These are phyloP conservation scores for Trichoderma simmonsii DNA, from an alignment of 2,329 filamentous ascomycete species.

Conservation along the genomic window DNA sequence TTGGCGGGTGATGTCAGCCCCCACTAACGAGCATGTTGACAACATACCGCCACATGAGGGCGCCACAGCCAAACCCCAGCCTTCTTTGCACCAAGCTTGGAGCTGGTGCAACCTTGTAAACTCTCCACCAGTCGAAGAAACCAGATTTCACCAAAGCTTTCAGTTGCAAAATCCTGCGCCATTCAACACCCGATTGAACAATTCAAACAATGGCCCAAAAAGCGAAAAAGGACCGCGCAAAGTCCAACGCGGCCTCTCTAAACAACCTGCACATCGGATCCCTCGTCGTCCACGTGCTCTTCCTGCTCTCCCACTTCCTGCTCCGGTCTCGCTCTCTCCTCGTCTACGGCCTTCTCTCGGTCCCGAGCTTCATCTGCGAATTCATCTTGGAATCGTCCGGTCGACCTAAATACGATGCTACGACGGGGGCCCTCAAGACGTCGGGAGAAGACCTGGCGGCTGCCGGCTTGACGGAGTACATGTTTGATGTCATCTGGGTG, in stretches of 20 bases:
- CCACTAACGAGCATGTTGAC: background rate
- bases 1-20: background rate
- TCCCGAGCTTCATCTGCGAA: slow-evolving; percentile 75
- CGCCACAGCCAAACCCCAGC: slow-evolving; percentile 2
- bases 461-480: slow-evolving; percentile 88
- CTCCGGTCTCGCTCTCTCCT: slow-evolving; percentile 62
- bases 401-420: slow-evolving; percentile 68
- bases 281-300: slow-evolving; percentile 67
- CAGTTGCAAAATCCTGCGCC: background rate
- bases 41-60: background rate
- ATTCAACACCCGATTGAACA: background rate
- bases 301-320: slow-evolving; percentile 69
- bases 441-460: slow-evolving; percentile 86
- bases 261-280: slow-evolving; percentile 79
- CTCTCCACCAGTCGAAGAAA: background rate
- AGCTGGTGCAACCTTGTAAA: background rate
- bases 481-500: slow-evolving; percentile 97
- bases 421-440: slow-evolving; percentile 64
- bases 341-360: slow-evolving; percentile 68
- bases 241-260: slow-evolving; percentile 72
- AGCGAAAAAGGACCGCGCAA: slow-evolving; percentile 65
- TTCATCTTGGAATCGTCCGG: slow-evolving; percentile 81
- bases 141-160: slow-evolving; percentile 6
- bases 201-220: slow-evolving; percentile 54
- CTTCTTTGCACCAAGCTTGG: background rate